phyloP scores from a whole-genome alignment of 176 grass and related monocot genomes.

The Oryza meridionalis region DNA sequence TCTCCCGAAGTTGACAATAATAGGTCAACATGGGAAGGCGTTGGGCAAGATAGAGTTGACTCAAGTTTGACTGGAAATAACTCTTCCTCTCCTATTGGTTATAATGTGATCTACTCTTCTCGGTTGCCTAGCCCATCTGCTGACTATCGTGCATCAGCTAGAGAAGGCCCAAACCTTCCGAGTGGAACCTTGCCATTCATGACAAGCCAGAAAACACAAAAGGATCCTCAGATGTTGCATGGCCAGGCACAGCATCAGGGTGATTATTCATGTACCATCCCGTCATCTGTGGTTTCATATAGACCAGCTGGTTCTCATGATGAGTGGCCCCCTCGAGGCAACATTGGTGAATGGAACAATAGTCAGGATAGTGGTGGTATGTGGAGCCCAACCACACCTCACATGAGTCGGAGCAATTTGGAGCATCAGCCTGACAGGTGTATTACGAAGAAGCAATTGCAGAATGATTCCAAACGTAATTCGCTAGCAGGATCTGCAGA shows the following conservation, averaged over 20 bases:
- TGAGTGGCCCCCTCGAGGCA: slow-evolving; percentile 31
- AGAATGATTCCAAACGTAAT: slow-evolving; percentile 49
- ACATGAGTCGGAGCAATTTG: slow-evolving; percentile 36
- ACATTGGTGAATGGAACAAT: slow-evolving; percentile 42
- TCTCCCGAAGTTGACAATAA: slow-evolving; percentile 32
- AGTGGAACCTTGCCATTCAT: slow-evolving; percentile 38
- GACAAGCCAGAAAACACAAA: slow-evolving; percentile 35
- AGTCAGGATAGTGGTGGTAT: slow-evolving; percentile 52
- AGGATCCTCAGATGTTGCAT: slow-evolving; percentile 47
- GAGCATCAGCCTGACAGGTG: slow-evolving; percentile 38
- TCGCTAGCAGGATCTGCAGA: slow-evolving; percentile 35
- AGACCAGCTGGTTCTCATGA: slow-evolving; percentile 40
- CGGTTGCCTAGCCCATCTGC: slow-evolving; percentile 35
- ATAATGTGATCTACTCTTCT: slow-evolving; percentile 50
- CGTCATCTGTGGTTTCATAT: slow-evolving; percentile 43
- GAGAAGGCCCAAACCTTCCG: slow-evolving; percentile 38
- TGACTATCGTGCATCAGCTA: slow-evolving; percentile 35
- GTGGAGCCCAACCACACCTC: slow-evolving; percentile 54
- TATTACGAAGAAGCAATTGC: slow-evolving; percentile 50
- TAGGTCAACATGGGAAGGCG: slow-evolving; percentile 36
- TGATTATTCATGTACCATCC: slow-evolving; percentile 34
- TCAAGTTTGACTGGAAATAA: slow-evolving; percentile 45
- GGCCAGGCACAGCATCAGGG: slow-evolving; percentile 36
- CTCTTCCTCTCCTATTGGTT: slow-evolving; percentile 41
- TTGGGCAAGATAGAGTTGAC: slow-evolving; percentile 46